Evolutionary conservation across 2,329 filamentous ascomycete species (phyloP).

Genomic region (Colletotrichum simmondsii): DNA sequence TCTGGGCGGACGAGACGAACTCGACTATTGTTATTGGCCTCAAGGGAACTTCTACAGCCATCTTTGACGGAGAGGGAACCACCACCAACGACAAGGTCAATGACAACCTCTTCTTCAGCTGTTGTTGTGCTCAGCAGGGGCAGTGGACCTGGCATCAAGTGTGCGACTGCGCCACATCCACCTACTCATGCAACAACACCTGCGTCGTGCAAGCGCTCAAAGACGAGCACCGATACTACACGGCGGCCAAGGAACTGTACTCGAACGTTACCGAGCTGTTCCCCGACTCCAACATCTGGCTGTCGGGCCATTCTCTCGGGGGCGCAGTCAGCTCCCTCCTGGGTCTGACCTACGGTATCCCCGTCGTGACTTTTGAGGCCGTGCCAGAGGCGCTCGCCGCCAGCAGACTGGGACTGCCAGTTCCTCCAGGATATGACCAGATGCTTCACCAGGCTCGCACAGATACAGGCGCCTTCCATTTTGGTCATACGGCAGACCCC

Average conservation of each 20-base stretch:
- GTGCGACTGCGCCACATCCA: conserved; percentile 89
- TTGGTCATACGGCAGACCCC: conserved; percentile 95
- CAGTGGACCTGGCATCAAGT: conserved; percentile 91
- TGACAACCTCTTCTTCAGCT: conserved; percentile 98
- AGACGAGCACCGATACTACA: conserved; percentile 91
- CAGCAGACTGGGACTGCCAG: conserved; percentile 83
- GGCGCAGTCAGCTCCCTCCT: conserved; percentile 90
- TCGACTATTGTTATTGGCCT: conserved; percentile 90
- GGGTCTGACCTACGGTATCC: conserved; percentile 89
- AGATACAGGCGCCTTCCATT: conserved; percentile 85
- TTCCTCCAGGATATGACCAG: conserved; percentile 82
- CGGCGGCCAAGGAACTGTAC: conserved; percentile 88
- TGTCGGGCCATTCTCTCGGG: conserved; percentile 92
- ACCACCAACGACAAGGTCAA: conserved; percentile 98
- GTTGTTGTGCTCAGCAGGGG: conserved; percentile 94
- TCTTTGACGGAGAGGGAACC: conserved; percentile 96
- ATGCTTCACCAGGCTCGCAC: conserved; percentile 75
- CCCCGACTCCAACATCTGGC: conserved; percentile 85
- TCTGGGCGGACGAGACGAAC: conserved; percentile 89
- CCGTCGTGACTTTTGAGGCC: conserved; percentile 92
- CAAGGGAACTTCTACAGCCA: conserved; percentile 89
- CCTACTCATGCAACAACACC: conserved; percentile 92
- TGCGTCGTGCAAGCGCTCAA: conserved; percentile 81
- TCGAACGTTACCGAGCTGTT: conserved; percentile 92
- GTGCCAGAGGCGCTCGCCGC: conserved; percentile 92